phyloP scores from a whole-genome alignment of 805 yeast species.

The Kazachstania viticola region DNA sequence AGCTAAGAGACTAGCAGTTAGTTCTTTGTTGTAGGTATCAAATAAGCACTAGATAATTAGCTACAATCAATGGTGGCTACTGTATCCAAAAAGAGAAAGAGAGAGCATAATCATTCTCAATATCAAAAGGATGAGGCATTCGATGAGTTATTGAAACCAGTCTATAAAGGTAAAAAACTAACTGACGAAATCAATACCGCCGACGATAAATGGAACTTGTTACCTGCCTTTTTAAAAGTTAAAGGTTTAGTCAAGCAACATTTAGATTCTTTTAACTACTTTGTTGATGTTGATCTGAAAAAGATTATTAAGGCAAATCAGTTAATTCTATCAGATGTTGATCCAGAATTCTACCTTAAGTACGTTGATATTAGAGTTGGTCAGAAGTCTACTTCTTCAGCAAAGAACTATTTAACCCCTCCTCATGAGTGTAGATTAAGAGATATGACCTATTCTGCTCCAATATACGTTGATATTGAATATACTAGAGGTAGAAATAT shows the following conservation, averaged over 20 bases:
- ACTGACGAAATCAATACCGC: constrained; percentile 86
- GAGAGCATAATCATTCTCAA: constrained; percentile 7
- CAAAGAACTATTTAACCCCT: constrained; percentile 53
- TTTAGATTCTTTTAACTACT: constrained; percentile 94
- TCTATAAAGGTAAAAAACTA: constrained; percentile 73
- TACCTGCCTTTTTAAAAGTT: constrained; percentile 92
- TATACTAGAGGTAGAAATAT: constrained; percentile 91
- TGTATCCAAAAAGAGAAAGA: constrained; percentile 6
- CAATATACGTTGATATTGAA: constrained; percentile 92
- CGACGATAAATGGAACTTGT: constrained; percentile 90
- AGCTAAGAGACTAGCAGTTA: too few species aligned
- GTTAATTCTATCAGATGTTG: constrained; percentile 82
- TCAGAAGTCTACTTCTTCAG: constrained; percentile 44
- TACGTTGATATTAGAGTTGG: constrained; percentile 92
- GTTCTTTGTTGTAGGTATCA: too few species aligned
- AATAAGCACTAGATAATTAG: too few species aligned
- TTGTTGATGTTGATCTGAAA: constrained; percentile 85
- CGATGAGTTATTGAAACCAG: constrained; percentile 65
- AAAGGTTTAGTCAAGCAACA: constrained; percentile 96
- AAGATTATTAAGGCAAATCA: constrained; percentile 90
- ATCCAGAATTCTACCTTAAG: constrained; percentile 90
- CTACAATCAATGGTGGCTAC: constrained; percentile 2
- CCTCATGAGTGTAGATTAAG: constrained; percentile 95
- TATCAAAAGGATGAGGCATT: constrained; percentile 44
- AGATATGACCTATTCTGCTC: constrained; percentile 90